Evolutionary conservation across 2,329 filamentous ascomycete genomes (phyloP), one percentile per base, ranked within the genome.

Genomic region (Ophiostoma novo-ulmi): DNA sequence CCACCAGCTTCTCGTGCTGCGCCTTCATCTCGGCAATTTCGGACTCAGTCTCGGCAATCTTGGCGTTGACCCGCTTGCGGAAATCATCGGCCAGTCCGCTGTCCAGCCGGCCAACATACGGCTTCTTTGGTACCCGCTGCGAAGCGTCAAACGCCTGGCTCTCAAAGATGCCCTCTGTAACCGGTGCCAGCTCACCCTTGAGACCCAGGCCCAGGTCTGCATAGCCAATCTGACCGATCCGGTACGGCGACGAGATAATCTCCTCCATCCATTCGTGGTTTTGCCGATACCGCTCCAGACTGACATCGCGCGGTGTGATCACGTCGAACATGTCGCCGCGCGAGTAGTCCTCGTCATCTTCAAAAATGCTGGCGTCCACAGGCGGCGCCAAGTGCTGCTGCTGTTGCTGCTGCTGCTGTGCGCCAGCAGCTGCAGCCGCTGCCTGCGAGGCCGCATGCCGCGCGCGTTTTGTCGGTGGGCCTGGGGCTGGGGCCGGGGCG

Each of bases 261-360:
- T 99, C 94, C 77, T 98, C 95, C 92, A 99, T 97, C 95, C 94
- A 98, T 79, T 97, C 93, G 76, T 99, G 94, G 76, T 99, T 96
- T 77, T 97, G 93, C 78, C 90, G 90, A 79, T 97, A 99, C 70
- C 95, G 88, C 74, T 89, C 88, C 72, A 92, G 84, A 75, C 93
- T 97, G 73, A 99, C 91, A 74, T 99, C 95, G 63, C 94, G 87
- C 3, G 94, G 94, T 0, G 93, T 94, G 73, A 97, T 83, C 73
- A 93, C 88, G 77, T 99, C 95, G 76, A 99, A 92, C 78, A 94
- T 85, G 78, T 99, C 95, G 38, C 93, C 93, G 26, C 91, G 85
- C 7, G 90, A 91, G 3, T 91, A 91, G 77, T 97, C 94, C 78
- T 98, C 94, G 68, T 97, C 93, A 71, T 97, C 94, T 69, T 97